A percentile compares a stretch with the other conserved stretches of the same genome.
These are phyloP conservation scores for Botrytis paeoniae DNA, from an alignment of 2,329 filamentous ascomycete species.

Conservation along the genomic window DNA sequence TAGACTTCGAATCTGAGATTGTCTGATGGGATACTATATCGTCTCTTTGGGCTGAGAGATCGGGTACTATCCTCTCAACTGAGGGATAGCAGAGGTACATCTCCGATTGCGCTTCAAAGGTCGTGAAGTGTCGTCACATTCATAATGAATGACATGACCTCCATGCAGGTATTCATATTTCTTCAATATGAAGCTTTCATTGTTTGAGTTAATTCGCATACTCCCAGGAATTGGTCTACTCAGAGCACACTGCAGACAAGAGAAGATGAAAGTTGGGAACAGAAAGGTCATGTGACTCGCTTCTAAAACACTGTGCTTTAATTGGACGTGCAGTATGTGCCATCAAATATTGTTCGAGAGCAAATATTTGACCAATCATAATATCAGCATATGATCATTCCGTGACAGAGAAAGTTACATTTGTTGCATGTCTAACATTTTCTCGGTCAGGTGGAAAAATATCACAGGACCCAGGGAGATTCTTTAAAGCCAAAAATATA, in stretches of 20 bases:
- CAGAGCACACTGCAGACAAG: not conserved
- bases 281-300: not conserved
- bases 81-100: not conserved
- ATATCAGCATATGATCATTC: not conserved
- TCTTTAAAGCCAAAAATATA: not conserved
- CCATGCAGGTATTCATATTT: too few species aligned
- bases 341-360: not conserved
- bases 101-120: not conserved
- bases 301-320: not conserved
- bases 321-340: not conserved
- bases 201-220: not conserved
- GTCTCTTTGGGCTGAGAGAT: not conserved
- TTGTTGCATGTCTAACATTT: not conserved
- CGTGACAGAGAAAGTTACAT: not conserved
- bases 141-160: not conserved
- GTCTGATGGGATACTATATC: too few species aligned
- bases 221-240: too few species aligned
- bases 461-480: not conserved
- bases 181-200: too few species aligned
- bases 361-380: not conserved
- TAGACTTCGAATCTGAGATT: rapidly evolving
- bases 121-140: too few species aligned
- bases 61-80: not conserved
- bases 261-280: not conserved
- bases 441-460: not conserved